Base-by-base conservation (phyloP, 2,329 filamentous ascomycete species). In the Didymella pinodella region DNA sequence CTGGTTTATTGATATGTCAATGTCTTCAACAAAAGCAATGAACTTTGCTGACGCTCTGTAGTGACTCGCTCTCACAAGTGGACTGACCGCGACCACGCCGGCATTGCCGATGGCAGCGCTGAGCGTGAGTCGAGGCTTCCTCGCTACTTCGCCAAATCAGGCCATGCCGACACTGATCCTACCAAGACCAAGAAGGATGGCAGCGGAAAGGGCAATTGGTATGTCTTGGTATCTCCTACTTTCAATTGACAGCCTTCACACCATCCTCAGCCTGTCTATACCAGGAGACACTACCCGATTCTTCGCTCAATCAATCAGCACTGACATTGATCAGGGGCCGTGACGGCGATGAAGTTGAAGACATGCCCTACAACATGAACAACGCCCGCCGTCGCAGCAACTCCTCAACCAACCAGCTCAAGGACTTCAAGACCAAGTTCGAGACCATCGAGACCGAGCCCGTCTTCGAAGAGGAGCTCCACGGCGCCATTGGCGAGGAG, bases 61-160 rank as follows among this genome's bases (percentile, higher is more conserved):
- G 93, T 99, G 94, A 97, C 95, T 83, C 94, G 95, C 78, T 96
- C 94, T 66, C 92, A 94, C 87, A 99, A 98, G 85, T 87, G 85
- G 83, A 96, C 93, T 82, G 92, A 96, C 80, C 93, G 93, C 81
- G 90, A 96, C 84, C 91, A 97, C 82, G 87, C 88, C 72, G 90
- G 86, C 73, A 81, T 92, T 68, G 89, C 90, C 67, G 90, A 95
- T 71, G 91, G 90, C 76, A 88, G 86, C 57, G 88, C 86, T 62
- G 78, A 84, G 50, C 83, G 87, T 54, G 85, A 90, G 65, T 90
- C 95, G 68, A 86, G 90, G 71, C 82, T 96, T 28, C 94, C 95
- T 74, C 92, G 93, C 75, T 98, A 91, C 86, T 98, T 98, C 78
- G 92, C 87, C 79, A 97, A 97, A 83, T 82, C 87, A 61, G 94